Evolutionary conservation across 495 filamentous ascomycete species (phyloP).

Genomic region (Aspergillus egyptiacus): DNA sequence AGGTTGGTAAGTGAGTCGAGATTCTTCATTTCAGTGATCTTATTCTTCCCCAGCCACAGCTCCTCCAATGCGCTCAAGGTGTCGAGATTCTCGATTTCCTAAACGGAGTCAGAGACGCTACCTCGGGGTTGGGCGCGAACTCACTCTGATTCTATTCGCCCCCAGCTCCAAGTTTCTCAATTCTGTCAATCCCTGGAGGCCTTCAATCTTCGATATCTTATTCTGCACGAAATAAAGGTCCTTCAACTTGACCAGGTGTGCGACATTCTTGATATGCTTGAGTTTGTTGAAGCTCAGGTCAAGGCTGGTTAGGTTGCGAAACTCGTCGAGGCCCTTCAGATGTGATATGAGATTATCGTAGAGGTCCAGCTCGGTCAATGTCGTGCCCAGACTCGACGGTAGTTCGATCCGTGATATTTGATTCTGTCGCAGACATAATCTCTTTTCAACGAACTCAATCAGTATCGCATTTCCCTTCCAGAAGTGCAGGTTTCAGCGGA

Average conservation of each 20-base stretch:
- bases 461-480: not conserved
- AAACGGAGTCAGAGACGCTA: not conserved
- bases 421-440: constrained; percentile 93
- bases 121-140: not conserved
- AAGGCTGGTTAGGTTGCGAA: constrained; percentile 67
- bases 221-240: constrained; percentile 96
- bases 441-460: constrained; percentile 30
- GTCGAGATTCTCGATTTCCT: constrained; percentile 85
- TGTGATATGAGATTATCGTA: constrained; percentile 97
- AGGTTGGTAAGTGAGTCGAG: constrained; percentile 69
- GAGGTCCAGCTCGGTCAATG: constrained; percentile 79
- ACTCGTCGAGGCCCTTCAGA: constrained; percentile 73
- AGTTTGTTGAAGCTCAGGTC: constrained; percentile 99
- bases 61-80: constrained; percentile 68
- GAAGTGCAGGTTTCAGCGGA: not conserved
- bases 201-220: constrained; percentile 82
- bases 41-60: constrained; percentile 97
- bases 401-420: constrained; percentile 72
- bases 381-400: constrained; percentile 51
- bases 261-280: constrained; percentile 91
- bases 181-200: constrained; percentile 64
- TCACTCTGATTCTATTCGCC: constrained; percentile 79
- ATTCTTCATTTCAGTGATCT: constrained; percentile 79
- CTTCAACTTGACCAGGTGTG: constrained; percentile 69
- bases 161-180: constrained; percentile 83